Evolutionary conservation across 2,329 filamentous ascomycete genomes (phyloP), one percentile per base, ranked within the genome.

Genomic region (Fusarium sp.): DNA sequence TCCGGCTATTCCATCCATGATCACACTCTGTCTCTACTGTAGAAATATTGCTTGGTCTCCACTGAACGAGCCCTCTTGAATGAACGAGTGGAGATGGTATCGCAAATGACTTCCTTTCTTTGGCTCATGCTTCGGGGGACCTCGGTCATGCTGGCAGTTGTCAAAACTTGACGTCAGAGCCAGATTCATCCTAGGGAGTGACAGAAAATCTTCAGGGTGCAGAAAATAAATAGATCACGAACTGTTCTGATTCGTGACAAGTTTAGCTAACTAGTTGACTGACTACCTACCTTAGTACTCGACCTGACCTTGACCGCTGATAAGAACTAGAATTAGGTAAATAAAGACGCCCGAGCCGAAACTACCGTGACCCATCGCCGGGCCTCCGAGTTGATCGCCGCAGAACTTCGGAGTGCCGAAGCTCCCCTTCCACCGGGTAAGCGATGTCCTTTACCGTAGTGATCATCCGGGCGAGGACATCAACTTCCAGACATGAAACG

Each of bases 141-240:
- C 69, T 74, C 72, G 72, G 70, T 54, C 72, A 63, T 66, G 71
- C 55, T 65, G 48, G 51, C 53, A 56, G 49, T 56, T 55, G 28
- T 46, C 43, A 41, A 64, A 39, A 30, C 69, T 75, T 75, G 73
- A 75, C 73, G 73, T 75, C 73, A 75, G 73, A 70, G 48, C 48
- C 48, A 51, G 10, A 51, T 51, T 25, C 30, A 50, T 37, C 16
- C 23, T 26, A 41, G 48, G n/a, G 31, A 19, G 16, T 26, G 48
- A 26, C 23, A 26, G 23, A 51, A n/a, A 14, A 26, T 19, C n/a
- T 51, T 41, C 48, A 41, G 31, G 31, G 18, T 39, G 48, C 30
- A 51, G 30, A 23, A 50, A n/a, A 50, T n/a, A 19, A 39, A 25
- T n/a, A 37, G 31, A 39, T 26, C 48, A 39, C 13, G 8, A 51